phyloP scores from a whole-genome alignment of 2,329 filamentous ascomycete genomes.

The Metarhizium rileyi region DNA sequence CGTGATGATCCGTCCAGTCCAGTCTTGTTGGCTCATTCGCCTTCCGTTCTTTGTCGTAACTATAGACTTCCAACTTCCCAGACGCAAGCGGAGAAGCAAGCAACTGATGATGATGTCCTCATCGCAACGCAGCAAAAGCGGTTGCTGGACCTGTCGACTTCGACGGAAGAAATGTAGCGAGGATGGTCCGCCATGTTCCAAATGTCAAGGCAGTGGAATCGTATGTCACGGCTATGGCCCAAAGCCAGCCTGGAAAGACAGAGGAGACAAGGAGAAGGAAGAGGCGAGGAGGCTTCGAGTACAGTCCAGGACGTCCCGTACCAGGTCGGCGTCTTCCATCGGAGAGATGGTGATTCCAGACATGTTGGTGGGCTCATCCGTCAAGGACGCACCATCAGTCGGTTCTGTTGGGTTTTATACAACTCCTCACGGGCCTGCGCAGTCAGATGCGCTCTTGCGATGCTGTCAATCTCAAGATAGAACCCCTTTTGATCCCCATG shows the following conservation, averaged over 20 bases:
- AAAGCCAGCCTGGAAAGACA: constrained; percentile 4
- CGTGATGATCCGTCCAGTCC: too few relatives aligned
- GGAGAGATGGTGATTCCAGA: not conserved
- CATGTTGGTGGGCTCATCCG: not conserved
- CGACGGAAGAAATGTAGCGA: constrained; percentile 2
- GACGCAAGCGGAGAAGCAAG: not conserved
- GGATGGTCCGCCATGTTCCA: constrained; percentile 2
- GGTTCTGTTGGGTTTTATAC: not conserved
- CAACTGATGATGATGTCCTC: not conserved
- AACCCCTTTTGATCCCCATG: not conserved
- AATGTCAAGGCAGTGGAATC: not conserved
- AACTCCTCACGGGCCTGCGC: not conserved
- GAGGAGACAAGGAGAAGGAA: constrained; percentile 2
- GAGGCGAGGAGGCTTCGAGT: not conserved
- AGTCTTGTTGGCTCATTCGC: too few relatives aligned
- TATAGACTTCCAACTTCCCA: not conserved
- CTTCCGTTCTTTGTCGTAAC: too few relatives aligned
- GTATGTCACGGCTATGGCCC: constrained; percentile 6
- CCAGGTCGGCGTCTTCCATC: not conserved
- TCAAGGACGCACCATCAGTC: not conserved
- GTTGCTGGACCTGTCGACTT: constrained; percentile 7
- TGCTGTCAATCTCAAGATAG: not conserved
- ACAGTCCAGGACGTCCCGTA: not conserved
- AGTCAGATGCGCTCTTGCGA: not conserved
- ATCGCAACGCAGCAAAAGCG: constrained; percentile 1